Conservation (phyloP, 1,284 basidiomycete species). For the Cutaneotrichosporon sp. region DNA sequence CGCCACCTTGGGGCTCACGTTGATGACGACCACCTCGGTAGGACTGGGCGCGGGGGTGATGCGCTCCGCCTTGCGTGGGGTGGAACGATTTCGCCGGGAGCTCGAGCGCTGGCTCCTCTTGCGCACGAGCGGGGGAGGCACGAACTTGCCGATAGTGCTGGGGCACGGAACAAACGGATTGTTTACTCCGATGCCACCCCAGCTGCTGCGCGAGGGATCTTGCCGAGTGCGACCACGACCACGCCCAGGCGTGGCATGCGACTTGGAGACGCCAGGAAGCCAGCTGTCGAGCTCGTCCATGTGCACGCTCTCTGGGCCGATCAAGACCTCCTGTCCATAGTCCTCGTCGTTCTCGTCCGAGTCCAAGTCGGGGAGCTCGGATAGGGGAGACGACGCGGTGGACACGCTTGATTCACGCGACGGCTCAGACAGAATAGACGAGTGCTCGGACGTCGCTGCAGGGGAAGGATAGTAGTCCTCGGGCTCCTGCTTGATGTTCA, state of each 20-base stretch:
- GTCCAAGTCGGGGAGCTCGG: constrained; percentile 34
- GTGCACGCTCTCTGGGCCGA: constrained; percentile 47
- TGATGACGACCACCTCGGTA: constrained; percentile 14
- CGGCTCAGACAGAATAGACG: constrained; percentile 9
- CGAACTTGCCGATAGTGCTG: constrained; percentile 8
- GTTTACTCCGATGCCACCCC: constrained; percentile 48
- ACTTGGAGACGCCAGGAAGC: constrained; percentile 28
- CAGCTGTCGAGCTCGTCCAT: constrained; percentile 50
- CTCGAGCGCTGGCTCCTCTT: constrained; percentile 22
- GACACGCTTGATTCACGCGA: constrained; percentile 25
- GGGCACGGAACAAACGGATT: constrained; percentile 24
- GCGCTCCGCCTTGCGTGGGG: constrained; percentile 20
- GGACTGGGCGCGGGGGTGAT: constrained; percentile 13
- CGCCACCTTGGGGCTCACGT: background rate
- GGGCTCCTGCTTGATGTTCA: constrained; percentile 43
- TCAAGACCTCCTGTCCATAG: constrained; percentile 30
- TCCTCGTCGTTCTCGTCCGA: constrained; percentile 10
- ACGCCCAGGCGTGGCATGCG: constrained; percentile 33
- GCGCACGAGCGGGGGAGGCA: constrained; percentile 20
- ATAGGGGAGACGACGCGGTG: constrained; percentile 35
- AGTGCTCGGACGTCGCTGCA: constrained; percentile 29
- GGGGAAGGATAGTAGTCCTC: constrained; percentile 47
- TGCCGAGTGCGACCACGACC: constrained; percentile 19
- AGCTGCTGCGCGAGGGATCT: constrained; percentile 26
- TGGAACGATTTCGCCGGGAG: constrained; percentile 19